Conservation (phyloP, 106 monocot species). For the Dendrobium catenatum region DNA sequence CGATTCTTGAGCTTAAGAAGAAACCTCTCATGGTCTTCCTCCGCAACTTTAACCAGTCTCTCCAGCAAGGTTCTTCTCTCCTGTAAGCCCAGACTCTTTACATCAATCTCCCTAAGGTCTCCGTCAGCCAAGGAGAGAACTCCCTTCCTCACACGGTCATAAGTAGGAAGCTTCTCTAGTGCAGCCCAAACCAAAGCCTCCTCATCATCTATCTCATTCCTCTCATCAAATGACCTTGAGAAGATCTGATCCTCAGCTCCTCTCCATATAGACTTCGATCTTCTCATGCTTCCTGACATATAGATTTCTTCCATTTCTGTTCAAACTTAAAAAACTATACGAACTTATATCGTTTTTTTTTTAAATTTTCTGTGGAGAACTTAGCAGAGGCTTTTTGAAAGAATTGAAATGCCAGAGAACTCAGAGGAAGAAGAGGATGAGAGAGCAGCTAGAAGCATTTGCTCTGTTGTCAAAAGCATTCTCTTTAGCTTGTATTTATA, state of each 20-base stretch:
- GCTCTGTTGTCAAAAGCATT: too few relatives aligned
- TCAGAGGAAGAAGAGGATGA: too few relatives aligned
- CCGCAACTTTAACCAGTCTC: neutral
- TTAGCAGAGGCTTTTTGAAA: too few relatives aligned
- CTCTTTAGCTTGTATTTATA: too few relatives aligned
- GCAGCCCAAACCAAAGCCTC: slow-evolving; percentile 10
- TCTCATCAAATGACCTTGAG: neutral
- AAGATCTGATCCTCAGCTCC: neutral
- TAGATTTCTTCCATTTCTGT: neutral
- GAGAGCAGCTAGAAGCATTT: too few relatives aligned
- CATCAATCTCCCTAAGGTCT: slow-evolving; percentile 1
- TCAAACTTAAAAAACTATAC: too few relatives aligned
- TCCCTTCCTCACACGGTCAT: slow-evolving; percentile 2
- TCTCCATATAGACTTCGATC: neutral
- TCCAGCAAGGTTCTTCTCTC: slow-evolving; percentile 12
- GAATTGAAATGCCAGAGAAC: too few relatives aligned
- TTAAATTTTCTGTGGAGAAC: too few relatives aligned
- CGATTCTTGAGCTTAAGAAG: slow-evolving; percentile 11
- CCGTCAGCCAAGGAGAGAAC: neutral
- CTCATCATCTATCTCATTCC: neutral
- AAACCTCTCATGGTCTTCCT: slow-evolving; percentile 16
- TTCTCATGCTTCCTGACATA: neutral
- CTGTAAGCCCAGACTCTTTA: neutral
- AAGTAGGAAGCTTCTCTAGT: slow-evolving; percentile 5
- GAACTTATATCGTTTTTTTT: too few relatives aligned